Evolutionary conservation across 371 early-diverging fungal genomes (phyloP), one percentile per base, ranked within the genome.

Genomic region (Choanephora cucurbitarum): DNA sequence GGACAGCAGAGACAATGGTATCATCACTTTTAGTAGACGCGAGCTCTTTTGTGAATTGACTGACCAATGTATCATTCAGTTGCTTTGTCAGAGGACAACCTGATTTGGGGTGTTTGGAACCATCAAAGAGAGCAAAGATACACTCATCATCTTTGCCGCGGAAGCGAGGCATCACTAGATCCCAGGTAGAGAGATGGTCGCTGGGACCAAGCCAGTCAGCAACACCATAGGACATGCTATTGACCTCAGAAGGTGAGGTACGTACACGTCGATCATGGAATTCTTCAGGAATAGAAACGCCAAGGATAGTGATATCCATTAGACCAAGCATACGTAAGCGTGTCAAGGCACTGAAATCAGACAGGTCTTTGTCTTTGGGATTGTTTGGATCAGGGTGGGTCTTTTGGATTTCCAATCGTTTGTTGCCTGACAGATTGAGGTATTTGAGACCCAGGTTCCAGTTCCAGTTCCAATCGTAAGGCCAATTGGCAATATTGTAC

Each of bases 391-490:
- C 82, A 9, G 73, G 67, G 28, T 79, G 86, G 5, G 82, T 80
- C 39, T 83, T 83, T 60, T 90, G 87, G 68, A 96, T 93, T 64
- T 94, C 93, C 9, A 96, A 69, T 44, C 93, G 79, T 61, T 89
- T 89, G 70, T 96, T 96, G 47, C 95, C 92, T 0, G 95, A 94
- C 52, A 96, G 70, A 69, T 96, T 95, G 15, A 96, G 81, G 52
- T 91, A 94, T 65, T 87, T 87, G 44, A 96, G 81, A 1, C 89
- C 90, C 44, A 89, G 59, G 66, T 96, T 96, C 93, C 92, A 95
- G 69, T 93, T 94, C 86, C 94, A 95, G 68, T 96, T 95, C 95
- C 95, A 96, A 61, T 95, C 95, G 64, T 93, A 94, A 0, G 93
- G 94, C 94, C 94, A 95, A 64, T 96, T 96, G 22, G 90, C 81